These are phyloP conservation scores for Canariomyces notabilis DNA, from an alignment of 2,329 filamentous ascomycete species.

Conservation along the genomic window DNA sequence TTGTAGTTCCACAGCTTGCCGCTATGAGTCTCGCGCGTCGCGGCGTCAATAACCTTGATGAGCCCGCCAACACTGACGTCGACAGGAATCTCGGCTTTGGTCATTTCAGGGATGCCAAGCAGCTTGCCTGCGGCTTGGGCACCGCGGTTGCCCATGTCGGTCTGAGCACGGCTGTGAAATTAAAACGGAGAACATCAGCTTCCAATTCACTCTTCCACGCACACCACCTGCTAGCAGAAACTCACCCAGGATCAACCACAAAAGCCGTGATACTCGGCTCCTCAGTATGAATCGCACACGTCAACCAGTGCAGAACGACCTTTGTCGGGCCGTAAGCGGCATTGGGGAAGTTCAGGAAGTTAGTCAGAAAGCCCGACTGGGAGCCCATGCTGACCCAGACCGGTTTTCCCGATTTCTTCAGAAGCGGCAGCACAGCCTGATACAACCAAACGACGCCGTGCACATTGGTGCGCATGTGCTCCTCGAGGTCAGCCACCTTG, in stretches of 20 bases:
- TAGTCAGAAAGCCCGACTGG: slow-evolving; percentile 31
- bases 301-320: slow-evolving; percentile 31
- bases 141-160: slow-evolving; percentile 11
- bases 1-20: slow-evolving; percentile 9
- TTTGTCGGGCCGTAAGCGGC: slow-evolving; percentile 35
- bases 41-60: slow-evolving; percentile 33
- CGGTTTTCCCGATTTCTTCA: slow-evolving; percentile 28
- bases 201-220: too few species aligned
- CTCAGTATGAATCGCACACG: slow-evolving; percentile 24
- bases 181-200: not conserved
- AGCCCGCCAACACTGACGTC: slow-evolving; percentile 22
- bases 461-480: slow-evolving; percentile 42
- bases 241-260: slow-evolving; percentile 30
- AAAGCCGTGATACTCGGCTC: slow-evolving; percentile 30
- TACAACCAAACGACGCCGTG: slow-evolving; percentile 34
- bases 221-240: not conserved
- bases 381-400: slow-evolving; percentile 36
- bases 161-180: slow-evolving; percentile 14
- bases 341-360: slow-evolving; percentile 23
- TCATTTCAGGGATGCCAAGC: too few species aligned
- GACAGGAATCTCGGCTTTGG: slow-evolving; percentile 4
- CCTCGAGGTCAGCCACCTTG: slow-evolving; percentile 32
- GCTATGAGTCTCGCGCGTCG: slow-evolving; percentile 28
- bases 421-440: slow-evolving; percentile 34
- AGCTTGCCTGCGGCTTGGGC: slow-evolving; percentile 4